Percentiles rank a stretch among this genome's conserved stretches.
These are phyloP conservation scores for Usnea hakonensis DNA, from an alignment of 495 filamentous ascomycete species.

Conservation along the genomic window DNA sequence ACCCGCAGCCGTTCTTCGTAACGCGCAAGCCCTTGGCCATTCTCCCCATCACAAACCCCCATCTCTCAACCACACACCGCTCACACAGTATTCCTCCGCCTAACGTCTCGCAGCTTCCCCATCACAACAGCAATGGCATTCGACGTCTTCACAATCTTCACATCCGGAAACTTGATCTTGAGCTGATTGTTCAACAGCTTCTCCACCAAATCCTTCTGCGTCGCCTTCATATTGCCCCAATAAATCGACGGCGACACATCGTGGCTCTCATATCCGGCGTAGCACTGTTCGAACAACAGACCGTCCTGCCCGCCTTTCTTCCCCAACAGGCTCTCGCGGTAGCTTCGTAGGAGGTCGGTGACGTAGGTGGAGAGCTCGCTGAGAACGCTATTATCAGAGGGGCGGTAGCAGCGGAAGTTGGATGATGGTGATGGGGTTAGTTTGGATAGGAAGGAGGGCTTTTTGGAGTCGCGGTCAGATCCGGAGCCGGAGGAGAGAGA, in stretches of 20 bases:
- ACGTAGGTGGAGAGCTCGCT: constrained; percentile 6
- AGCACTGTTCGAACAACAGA: constrained; percentile 9
- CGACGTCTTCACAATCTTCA: constrained; percentile 7
- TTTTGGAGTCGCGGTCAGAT: not conserved
- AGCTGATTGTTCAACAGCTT: constrained; percentile 12
- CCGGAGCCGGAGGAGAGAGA: constrained; percentile 1
- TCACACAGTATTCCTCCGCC: constrained; percentile 10
- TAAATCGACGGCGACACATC: constrained; percentile 7
- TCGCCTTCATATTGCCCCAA: constrained; percentile 13
- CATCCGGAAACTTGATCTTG: constrained; percentile 3
- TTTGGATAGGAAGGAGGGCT: constrained; percentile 6
- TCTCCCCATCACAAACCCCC: not conserved
- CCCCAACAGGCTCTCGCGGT: constrained; percentile 4
- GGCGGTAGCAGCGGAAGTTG: constrained; percentile 8
- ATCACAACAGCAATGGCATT: constrained; percentile 10
- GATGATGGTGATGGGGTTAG: not conserved
- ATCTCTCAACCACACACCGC: not conserved
- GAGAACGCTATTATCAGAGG: not conserved
- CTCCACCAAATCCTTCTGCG: constrained; percentile 11
- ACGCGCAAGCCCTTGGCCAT: not conserved
- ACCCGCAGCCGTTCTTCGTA: too few species aligned
- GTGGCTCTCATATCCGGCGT: constrained; percentile 4
- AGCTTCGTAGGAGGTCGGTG: constrained; percentile 6
- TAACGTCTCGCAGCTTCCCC: not conserved
- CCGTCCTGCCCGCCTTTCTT: not conserved